These are phyloP conservation scores for Rhododendron ferrugineum DNA, from an alignment of 148 eudicot species.

Conservation along the genomic window DNA sequence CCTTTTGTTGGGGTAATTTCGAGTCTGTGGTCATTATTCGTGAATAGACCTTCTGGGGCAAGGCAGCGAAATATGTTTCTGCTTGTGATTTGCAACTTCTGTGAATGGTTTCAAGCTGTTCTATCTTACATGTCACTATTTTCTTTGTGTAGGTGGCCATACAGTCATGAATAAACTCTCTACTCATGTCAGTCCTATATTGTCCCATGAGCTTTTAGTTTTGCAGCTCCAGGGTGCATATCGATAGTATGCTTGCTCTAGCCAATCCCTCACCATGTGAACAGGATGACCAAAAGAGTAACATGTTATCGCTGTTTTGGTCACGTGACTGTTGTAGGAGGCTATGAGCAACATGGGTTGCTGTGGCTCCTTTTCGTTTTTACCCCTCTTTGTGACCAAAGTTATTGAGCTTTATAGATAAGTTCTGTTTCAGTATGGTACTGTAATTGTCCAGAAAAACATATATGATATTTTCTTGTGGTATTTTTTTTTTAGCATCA, in stretches of 20 bases:
- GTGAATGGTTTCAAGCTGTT: neutral
- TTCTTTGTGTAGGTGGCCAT: neutral
- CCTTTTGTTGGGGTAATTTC: neutral
- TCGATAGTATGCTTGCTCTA: neutral
- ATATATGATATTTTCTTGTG: neutral
- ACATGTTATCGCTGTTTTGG: neutral
- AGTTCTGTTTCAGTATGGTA: neutral
- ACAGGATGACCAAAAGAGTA: neutral
- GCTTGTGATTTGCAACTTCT: neutral
- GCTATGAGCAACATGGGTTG: neutral
- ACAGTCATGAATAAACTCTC: neutral
- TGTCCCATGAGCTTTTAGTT: neutral
- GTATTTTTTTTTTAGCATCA: neutral
- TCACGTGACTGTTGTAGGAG: neutral
- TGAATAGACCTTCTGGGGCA: neutral
- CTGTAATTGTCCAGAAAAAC: neutral
- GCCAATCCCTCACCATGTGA: neutral
- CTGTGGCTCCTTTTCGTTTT: neutral
- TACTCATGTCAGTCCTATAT: neutral
- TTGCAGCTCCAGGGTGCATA: neutral
- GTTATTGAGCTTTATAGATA: neutral
- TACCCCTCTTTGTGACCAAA: neutral
- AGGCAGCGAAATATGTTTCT: neutral
- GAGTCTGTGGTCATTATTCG: neutral
- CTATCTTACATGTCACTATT: neutral